Evolutionary conservation across 2,329 filamentous ascomycete species (phyloP).

Genomic region (Aspergillus felis): DNA sequence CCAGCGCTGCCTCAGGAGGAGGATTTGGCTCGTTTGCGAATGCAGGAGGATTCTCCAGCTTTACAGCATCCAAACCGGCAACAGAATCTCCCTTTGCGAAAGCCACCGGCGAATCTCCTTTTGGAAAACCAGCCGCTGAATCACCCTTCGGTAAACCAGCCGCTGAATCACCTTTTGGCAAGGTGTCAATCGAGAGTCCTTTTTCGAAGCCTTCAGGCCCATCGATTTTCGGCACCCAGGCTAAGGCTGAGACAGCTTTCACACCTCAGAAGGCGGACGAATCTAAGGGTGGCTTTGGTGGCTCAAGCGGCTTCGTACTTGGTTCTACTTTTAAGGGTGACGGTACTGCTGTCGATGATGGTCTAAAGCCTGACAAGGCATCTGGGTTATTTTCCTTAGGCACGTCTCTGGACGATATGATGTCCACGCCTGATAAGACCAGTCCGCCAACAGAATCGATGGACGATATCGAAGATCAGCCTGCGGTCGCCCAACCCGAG

Average conservation of each 20-base stretch:
- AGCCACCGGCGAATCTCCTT: constrained; percentile 17
- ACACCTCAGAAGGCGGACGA: constrained; percentile 22
- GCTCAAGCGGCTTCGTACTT: constrained; percentile 36
- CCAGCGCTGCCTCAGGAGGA: constrained; percentile 18
- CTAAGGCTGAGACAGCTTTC: constrained; percentile 24
- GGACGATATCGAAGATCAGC: constrained; percentile 33
- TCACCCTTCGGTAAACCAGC: constrained; percentile 19
- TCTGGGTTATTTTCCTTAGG: constrained; percentile 38
- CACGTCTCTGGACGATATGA: constrained; percentile 37
- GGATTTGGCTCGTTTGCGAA: constrained; percentile 35
- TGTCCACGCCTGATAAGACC: constrained; percentile 31
- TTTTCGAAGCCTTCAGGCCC: constrained; percentile 27
- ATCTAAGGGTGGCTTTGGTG: constrained; percentile 28
- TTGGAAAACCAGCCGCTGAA: constrained; percentile 11
- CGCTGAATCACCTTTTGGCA: constrained; percentile 20
- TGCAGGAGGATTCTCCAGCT: constrained; percentile 20
- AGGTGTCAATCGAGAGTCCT: constrained; percentile 17
- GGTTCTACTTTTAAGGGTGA: constrained; percentile 45
- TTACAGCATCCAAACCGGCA: constrained; percentile 21
- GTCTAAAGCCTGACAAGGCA: constrained; percentile 35
- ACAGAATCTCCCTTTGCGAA: constrained; percentile 27
- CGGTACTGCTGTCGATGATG: constrained; percentile 37
- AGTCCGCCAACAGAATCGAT: constrained; percentile 34
- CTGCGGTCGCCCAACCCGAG: constrained; percentile 15
- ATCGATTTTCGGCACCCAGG: constrained; percentile 29